Base-by-base conservation (phyloP, 2,329 filamentous ascomycete species). In the Colletotrichum falcatum region DNA sequence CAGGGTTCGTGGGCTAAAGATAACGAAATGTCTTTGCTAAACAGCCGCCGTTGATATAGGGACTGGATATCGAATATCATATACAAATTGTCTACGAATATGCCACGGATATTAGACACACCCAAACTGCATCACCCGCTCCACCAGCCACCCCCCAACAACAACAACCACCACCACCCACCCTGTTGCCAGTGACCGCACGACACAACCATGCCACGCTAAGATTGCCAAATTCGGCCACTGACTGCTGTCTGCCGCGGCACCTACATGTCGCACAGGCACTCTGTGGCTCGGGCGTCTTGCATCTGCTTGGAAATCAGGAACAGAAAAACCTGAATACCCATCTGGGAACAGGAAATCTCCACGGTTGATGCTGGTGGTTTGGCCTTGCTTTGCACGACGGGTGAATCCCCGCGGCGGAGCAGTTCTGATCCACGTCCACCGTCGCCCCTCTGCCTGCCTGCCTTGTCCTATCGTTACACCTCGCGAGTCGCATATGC, bases 41-140 rank as follows among this genome's bases (percentile, higher is more conserved):
- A 49, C 23, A 67, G 30, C 46, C 46, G 48, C 39, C 35, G 56
- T 7, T 61, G 56, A 70, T 70, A 67, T 70, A 46, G 56, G 65
- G 44, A 66, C 62, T 59, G 58, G 49, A 51, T 58, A 61, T 23
- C 23, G 30, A 26, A 35, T 54, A 62, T 14, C 42, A 23, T 12
- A n/a, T 46, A 23, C n/a, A 11, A 23, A 23, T n/a, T n/a, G 42
- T 23, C 9, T 8, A 46, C 28, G 20, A 33, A 44, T 48, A 48
- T 60, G 46, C 62, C 55, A 55, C 66, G 55, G 66, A 66, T 66
- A 70, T 61, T 66, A 66, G 46, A 70, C 62, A 66, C 62, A 70
- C 48, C 48, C 62, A 55, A 70, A 61, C 26, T 61, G 66, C 64
- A 61, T 55, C 39, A 55, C 55, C 37, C 49, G 48, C 58, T 69